These are phyloP conservation scores for Fusarium proliferatum DNA, from an alignment of 2,329 filamentous ascomycete genomes.

Conservation along the genomic window DNA sequence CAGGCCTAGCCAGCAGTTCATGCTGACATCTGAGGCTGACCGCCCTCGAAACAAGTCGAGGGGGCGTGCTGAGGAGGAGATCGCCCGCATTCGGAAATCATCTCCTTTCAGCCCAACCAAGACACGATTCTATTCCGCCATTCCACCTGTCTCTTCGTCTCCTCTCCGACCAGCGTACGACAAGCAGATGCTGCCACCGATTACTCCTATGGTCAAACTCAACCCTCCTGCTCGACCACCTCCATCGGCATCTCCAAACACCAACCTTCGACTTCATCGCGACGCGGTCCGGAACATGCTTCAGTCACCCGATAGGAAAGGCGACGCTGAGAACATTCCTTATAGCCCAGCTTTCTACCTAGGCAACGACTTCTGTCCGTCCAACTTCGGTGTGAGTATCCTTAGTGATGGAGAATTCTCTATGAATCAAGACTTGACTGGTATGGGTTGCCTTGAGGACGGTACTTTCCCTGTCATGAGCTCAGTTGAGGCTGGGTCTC, in stretches of 20 bases:
- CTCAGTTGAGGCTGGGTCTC: constrained; percentile 68
- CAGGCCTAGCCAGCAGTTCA: constrained; percentile 73
- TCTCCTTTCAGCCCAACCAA: constrained; percentile 93
- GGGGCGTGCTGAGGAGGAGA: constrained; percentile 94
- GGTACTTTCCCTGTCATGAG: constrained; percentile 54
- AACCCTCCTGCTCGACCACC: constrained; percentile 66
- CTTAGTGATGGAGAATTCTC: constrained; percentile 68
- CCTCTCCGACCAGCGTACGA: constrained; percentile 69
- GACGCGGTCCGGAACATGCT: constrained; percentile 84
- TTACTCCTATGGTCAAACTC: constrained; percentile 87
- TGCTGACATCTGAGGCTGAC: constrained; percentile 82
- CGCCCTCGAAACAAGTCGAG: constrained; percentile 81
- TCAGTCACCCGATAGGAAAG: constrained; percentile 74
- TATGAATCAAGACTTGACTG: constrained; percentile 64
- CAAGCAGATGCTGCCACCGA: constrained; percentile 75
- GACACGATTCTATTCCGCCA: constrained; percentile 64
- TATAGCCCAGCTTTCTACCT: constrained; percentile 77
- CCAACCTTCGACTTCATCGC: constrained; percentile 88
- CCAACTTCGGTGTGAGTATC: constrained; percentile 58
- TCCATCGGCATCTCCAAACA: constrained; percentile 91
- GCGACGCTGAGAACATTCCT: constrained; percentile 59
- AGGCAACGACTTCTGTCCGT: constrained; percentile 65
- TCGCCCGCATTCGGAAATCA: constrained; percentile 89
- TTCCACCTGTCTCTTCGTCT: constrained; percentile 72
- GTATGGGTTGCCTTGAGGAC: constrained; percentile 46